Conservation (phyloP, 257 asterid genomes). For the Parsonsia alboflavescens region DNA sequence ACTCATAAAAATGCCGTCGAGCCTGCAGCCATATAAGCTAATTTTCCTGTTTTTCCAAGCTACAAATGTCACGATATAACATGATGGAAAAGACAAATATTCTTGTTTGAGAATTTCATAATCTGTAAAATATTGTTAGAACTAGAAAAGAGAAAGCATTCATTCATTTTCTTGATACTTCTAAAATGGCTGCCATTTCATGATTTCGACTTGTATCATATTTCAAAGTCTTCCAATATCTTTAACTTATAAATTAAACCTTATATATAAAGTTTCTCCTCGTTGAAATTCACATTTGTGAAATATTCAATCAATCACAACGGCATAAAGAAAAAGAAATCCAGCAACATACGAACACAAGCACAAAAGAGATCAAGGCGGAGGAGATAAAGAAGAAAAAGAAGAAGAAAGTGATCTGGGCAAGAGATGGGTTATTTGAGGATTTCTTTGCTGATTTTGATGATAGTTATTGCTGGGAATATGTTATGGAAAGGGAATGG, state of each 20-base stretch:
- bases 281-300: background rate
- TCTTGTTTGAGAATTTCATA: background rate
- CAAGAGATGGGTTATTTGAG: slow-evolving; percentile 9
- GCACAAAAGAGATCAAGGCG: too few species aligned
- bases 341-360: background rate
- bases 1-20: slow-evolving; percentile 18
- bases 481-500: slow-evolving; percentile 29
- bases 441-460: slow-evolving; percentile 22
- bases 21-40: slow-evolving; percentile 30
- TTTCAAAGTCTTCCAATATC: slow-evolving; percentile 27
- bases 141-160: background rate
- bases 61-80: slow-evolving; percentile 22
- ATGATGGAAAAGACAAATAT: slow-evolving; percentile 11
- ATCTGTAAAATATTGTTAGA: background rate
- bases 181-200: slow-evolving; percentile 32
- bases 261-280: background rate
- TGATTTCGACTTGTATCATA: slow-evolving; percentile 13
- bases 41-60: slow-evolving; percentile 15
- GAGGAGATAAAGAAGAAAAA: background rate
- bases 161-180: slow-evolving; percentile 7
- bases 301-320: background rate
- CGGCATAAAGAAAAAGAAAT: background rate
- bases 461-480: slow-evolving; percentile 16
- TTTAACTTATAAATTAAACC: background rate
- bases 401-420: background rate